Base-by-base conservation (phyloP, 768 basidiomycete species). In the Amanita exitialis region DNA sequence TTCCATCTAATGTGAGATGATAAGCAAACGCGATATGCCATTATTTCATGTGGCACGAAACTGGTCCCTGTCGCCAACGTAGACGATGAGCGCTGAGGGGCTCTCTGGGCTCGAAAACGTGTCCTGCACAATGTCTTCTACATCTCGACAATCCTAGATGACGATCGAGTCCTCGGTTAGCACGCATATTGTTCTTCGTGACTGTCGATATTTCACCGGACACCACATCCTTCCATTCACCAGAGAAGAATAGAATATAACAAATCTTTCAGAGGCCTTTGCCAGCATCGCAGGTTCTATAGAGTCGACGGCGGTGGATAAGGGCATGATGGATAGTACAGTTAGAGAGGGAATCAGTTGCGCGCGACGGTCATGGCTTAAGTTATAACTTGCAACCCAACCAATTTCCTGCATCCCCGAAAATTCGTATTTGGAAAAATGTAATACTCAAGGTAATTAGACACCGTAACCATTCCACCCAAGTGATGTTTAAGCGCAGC, bases 221-320 rank as follows among this genome's bases (percentile, higher is more conserved):
- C 86, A 89, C 86, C 87, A 89, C 60, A 81, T 64, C 49, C 67
- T 62, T 23, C 80, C 84, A 52, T 77, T 70, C 1, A 79, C 73
- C 45, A 80, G 68, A 16, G 83, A 86, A 8, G 86, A 76, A 54
- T 82, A 87, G 62, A 89, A 86, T n/a, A 90, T 66, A 23, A 87
- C 49, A 53, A 73, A 86, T 13, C 68, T 59, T 37, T 80, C 78
- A n/a, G 71, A 64, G 8, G 67, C 70, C 27, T 66, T 60, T 50
- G 63, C 56, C 18, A 79, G 65, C 2, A 69, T 64, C 23, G 53
- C 48, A 25, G 66, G 64, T 37, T 74, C 67, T 18, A 68, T 64
- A 15, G 65, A 62, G 20, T 57, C 57, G 25, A 71, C 69, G 15
- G 69, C 65, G 27, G 60, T 56, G 49, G 69, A 69, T 21, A 83